Conservation (phyloP, 192 early-diverging fungal genomes). For the Paraglomus brasilianum region DNA sequence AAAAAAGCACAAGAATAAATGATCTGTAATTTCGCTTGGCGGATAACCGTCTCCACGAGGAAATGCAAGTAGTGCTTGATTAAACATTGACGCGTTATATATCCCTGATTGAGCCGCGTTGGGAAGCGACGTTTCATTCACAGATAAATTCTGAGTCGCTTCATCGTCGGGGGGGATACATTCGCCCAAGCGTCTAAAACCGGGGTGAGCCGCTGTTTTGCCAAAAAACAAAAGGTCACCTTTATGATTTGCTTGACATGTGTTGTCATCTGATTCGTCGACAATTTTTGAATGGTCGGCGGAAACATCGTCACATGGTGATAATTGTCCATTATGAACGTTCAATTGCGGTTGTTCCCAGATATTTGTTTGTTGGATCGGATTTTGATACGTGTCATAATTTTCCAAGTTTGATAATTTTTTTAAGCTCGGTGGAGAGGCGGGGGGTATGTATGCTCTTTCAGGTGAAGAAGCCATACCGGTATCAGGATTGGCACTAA, state of each 20-base stretch:
- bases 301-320: not conserved
- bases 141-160: not conserved
- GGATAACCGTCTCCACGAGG: constrained; percentile 34
- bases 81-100: not conserved
- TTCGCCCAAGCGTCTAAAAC: not conserved
- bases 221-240: not conserved
- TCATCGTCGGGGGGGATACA: not conserved
- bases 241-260: not conserved
- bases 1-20: constrained; percentile 51
- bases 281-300: not conserved
- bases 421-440: too few species aligned
- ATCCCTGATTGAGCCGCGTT: not conserved
- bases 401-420: too few species aligned
- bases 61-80: not conserved
- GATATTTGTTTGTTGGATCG: too few species aligned
- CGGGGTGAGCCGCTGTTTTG: constrained; percentile 11
- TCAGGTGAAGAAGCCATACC: too few species aligned
- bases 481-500: too few species aligned
- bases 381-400: too few species aligned
- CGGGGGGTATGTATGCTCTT: too few species aligned
- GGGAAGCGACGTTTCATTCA: not conserved
- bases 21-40: constrained; percentile 44
- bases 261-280: not conserved
- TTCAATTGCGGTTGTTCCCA: too few species aligned
- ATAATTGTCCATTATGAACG: too few species aligned